phyloP scores from a whole-genome alignment of 208 protist genomes.

The Angomonas desouzai region DNA sequence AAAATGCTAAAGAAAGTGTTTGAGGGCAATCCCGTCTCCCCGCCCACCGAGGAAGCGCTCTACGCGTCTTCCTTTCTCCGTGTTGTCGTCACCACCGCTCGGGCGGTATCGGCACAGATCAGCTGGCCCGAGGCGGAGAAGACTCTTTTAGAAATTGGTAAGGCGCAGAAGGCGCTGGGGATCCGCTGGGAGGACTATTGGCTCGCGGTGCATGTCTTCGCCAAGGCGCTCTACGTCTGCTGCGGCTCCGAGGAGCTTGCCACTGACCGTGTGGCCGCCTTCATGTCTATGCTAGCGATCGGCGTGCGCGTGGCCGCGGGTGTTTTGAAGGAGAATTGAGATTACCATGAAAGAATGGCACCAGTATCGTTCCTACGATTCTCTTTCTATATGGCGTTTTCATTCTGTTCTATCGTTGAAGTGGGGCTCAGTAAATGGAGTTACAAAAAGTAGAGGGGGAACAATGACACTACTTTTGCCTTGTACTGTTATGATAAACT shows the following conservation, averaged over 20 bases:
- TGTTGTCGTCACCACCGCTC: slow-evolving; percentile 63
- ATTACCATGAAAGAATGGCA: too few species aligned
- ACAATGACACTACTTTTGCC: too few species aligned
- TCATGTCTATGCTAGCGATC: slow-evolving; percentile 60
- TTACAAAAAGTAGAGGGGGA: too few species aligned
- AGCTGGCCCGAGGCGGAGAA: slow-evolving; percentile 53
- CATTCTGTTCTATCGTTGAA: too few species aligned
- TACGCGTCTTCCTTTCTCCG: slow-evolving; percentile 73
- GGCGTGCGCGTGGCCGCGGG: slow-evolving; percentile 44
- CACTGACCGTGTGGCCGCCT: slow-evolving; percentile 52
- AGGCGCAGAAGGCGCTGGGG: slow-evolving; percentile 44
- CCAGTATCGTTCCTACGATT: too few species aligned
- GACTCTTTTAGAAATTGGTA: slow-evolving; percentile 48
- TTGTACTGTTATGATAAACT: too few species aligned
- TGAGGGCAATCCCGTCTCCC: not conserved
- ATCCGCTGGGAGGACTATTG: slow-evolving; percentile 73
- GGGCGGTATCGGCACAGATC: slow-evolving; percentile 27
- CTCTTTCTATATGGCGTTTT: not conserved
- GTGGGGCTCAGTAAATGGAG: too few species aligned
- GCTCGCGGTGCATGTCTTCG: slow-evolving; percentile 64
- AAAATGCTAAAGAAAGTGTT: slow-evolving; percentile 17
- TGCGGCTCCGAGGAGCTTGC: slow-evolving; percentile 52
- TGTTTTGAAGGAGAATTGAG: not conserved
- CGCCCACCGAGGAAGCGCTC: slow-evolving; percentile 46
- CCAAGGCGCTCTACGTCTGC: slow-evolving; percentile 50